Evolutionary conservation across 2,329 filamentous ascomycete genomes (phyloP).

Genomic region (Ceratocystis smalleyi): DNA sequence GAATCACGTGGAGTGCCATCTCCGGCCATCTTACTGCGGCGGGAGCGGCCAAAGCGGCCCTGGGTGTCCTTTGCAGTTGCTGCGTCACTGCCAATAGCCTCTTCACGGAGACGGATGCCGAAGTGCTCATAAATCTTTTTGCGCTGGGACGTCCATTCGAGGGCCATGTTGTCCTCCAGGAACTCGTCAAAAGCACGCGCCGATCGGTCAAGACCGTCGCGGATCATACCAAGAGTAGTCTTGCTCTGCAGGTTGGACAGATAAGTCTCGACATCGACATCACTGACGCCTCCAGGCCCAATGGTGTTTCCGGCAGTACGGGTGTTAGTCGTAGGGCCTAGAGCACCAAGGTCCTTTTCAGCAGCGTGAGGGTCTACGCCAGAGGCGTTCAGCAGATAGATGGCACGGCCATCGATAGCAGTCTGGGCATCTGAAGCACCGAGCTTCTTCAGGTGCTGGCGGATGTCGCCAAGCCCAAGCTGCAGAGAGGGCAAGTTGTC

Average conservation of each 20-base stretch:
- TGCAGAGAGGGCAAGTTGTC: conserved; percentile 80
- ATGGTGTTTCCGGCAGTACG: conserved; percentile 6
- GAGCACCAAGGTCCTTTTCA: conserved; percentile 63
- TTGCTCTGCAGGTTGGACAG: conserved; percentile 76
- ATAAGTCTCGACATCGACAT: conserved; percentile 62
- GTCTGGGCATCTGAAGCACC: conserved; percentile 43
- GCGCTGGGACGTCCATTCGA: conserved; percentile 91
- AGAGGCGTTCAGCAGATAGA: conserved; percentile 85
- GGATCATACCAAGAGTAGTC: conserved; percentile 79
- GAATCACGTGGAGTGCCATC: conserved; percentile 39
- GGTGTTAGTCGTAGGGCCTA: conserved; percentile 26
- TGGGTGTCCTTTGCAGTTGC: conserved; percentile 32
- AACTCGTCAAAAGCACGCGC: conserved; percentile 86
- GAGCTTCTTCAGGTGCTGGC: conserved; percentile 66
- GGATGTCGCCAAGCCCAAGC: conserved; percentile 79
- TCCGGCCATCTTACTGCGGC: conserved; percentile 33
- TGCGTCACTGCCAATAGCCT: conserved; percentile 23
- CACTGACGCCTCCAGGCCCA: conserved; percentile 29
- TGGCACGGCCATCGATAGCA: conserved; percentile 48
- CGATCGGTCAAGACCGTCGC: conserved; percentile 77
- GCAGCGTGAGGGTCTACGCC: conserved; percentile 79
- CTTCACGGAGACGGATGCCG: conserved; percentile 53
- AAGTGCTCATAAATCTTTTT: conserved; percentile 94
- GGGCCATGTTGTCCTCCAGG: conserved; percentile 81
- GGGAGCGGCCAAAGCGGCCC: conserved; percentile 42